Conservation (phyloP, 2,329 filamentous ascomycete genomes). For the Helicocarpus griseus region DNA sequence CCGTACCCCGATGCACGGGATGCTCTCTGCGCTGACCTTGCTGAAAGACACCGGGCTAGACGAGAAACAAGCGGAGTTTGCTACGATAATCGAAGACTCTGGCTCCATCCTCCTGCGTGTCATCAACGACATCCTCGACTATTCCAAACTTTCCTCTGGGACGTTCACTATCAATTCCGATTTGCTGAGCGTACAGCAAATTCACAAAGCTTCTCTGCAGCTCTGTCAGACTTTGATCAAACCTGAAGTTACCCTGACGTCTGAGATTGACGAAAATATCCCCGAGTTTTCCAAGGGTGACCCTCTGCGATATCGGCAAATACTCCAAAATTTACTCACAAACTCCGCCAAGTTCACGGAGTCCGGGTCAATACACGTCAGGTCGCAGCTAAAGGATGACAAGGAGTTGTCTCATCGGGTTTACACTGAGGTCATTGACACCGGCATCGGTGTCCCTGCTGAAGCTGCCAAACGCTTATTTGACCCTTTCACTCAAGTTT, state of each 20-base stretch:
- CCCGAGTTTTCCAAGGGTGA: constrained; percentile 46
- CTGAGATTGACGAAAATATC: constrained; percentile 36
- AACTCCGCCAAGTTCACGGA: constrained; percentile 57
- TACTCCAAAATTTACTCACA: constrained; percentile 52
- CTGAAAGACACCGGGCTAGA: constrained; percentile 46
- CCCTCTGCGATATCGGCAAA: constrained; percentile 50
- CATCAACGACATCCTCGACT: constrained; percentile 59
- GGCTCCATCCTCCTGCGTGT: constrained; percentile 50
- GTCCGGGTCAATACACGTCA: constrained; percentile 41
- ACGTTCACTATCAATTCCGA: constrained; percentile 48
- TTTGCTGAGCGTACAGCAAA: constrained; percentile 38
- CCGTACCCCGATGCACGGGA: constrained; percentile 55
- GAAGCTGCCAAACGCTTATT: constrained; percentile 41
- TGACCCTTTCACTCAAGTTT: constrained; percentile 47
- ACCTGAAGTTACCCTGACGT: constrained; percentile 39
- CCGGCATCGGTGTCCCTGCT: constrained; percentile 44
- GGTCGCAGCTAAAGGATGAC: constrained; percentile 32
- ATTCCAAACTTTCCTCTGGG: constrained; percentile 53
- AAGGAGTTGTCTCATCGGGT: constrained; percentile 34
- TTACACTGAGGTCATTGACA: constrained; percentile 44
- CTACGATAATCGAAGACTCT: constrained; percentile 50
- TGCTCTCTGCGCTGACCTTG: constrained; percentile 50
- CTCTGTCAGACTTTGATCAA: constrained; percentile 40
- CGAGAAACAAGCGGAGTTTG: constrained; percentile 46
- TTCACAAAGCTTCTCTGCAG: constrained; percentile 41